A percentile compares a stretch with the other conserved stretches of the same genome.
Conservation (phyloP, 1,139 yeast species). For the Debaryomycetaceae sp. region DNA sequence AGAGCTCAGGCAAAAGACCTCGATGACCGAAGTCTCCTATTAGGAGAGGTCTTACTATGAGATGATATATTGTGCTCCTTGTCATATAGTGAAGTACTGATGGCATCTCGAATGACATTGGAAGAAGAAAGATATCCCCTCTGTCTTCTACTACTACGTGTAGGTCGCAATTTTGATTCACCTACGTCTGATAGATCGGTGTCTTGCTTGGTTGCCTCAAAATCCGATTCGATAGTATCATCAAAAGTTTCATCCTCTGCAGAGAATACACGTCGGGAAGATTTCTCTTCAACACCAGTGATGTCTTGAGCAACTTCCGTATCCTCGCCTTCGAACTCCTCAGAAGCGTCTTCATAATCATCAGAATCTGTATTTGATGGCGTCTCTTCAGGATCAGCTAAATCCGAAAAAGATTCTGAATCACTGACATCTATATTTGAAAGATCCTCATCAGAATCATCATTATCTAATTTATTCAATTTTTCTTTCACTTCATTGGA, state of each 20-base stretch:
- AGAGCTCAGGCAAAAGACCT: too few relatives aligned
- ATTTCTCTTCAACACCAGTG: neutral
- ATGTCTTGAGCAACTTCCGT: conserved; percentile 1
- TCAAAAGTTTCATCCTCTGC: conserved; percentile 12
- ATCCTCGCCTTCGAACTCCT: conserved; percentile 2
- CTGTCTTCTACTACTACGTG: neutral
- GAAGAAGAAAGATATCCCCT: neutral
- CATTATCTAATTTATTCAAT: conserved; percentile 10
- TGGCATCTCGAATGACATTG: too few relatives aligned
- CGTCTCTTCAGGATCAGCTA: conserved; percentile 8
- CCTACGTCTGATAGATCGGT: neutral
- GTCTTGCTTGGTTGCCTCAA: neutral
- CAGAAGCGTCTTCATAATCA: conserved; percentile 9
- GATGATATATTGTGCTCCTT: neutral
- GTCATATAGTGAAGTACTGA: neutral
- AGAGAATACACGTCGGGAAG: neutral
- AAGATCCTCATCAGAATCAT: conserved; percentile 7
- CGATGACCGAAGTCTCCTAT: neutral
- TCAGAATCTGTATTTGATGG: conserved; percentile 11
- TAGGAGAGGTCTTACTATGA: neutral
- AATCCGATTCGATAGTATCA: conserved; percentile 3
- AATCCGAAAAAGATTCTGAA: conserved; percentile 1
- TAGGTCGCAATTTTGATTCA: neutral
- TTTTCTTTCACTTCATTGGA: conserved; percentile 10
- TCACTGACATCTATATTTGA: neutral